Percentiles rank a stretch among this genome's conserved stretches.
phyloP scores from a whole-genome alignment of 495 filamentous ascomycete species.

The Neurospora sp. region DNA sequence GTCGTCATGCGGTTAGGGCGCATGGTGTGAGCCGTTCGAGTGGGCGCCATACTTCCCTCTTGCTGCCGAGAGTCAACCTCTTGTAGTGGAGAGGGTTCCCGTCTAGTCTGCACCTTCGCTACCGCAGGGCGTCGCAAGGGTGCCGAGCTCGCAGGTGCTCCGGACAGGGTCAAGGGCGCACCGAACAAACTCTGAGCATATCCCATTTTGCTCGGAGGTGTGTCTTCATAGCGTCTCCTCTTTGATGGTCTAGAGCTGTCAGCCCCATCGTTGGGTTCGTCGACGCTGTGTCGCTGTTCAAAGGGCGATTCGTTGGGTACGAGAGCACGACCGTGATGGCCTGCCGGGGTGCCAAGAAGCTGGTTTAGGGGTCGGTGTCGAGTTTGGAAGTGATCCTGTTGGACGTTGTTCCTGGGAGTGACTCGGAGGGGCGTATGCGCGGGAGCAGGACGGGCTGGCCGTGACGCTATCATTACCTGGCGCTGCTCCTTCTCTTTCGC shows the following conservation, averaged over 20 bases:
- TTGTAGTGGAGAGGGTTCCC: conserved; percentile 1
- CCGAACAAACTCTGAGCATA: conserved; percentile 46
- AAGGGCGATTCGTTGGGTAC: conserved; percentile 39
- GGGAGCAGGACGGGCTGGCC: conserved; percentile 10
- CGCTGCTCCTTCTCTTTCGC: conserved; percentile 39
- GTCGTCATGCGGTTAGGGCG: background rate
- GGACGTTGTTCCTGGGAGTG: background rate
- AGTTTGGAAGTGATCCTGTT: conserved; percentile 22
- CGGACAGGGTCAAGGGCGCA: conserved; percentile 34
- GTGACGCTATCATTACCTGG: conserved; percentile 22
- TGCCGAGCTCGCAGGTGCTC: conserved; percentile 27
- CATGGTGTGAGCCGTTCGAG: background rate
- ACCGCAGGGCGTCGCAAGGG: conserved; percentile 11
- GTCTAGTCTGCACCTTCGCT: background rate
- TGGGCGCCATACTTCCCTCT: background rate
- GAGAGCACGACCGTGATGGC: conserved; percentile 41
- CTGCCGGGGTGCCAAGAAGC: conserved; percentile 36
- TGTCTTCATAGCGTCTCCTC: conserved; percentile 24
- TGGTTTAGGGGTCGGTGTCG: conserved; percentile 35
- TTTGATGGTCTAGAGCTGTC: conserved; percentile 21
- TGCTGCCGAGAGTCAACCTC: background rate
- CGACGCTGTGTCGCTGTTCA: conserved; percentile 32
- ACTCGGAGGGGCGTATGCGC: conserved; percentile 5
- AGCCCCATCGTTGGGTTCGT: conserved; percentile 4
- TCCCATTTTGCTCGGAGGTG: conserved; percentile 35